Conservation (phyloP, 352 stramenopile species). For the Thalassiosira sp. region DNA sequence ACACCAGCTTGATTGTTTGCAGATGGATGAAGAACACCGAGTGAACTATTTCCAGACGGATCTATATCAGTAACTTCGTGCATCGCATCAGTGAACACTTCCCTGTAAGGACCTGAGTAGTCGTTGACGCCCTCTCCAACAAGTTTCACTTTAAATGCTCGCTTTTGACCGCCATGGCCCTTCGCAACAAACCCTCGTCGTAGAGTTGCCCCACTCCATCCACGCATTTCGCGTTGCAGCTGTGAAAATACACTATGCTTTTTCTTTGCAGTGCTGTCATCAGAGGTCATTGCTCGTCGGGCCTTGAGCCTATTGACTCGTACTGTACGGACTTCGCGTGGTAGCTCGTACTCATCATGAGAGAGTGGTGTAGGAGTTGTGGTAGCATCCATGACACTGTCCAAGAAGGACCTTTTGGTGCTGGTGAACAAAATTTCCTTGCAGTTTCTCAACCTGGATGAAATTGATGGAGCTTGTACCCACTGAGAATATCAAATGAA, state of each 20-base stretch:
- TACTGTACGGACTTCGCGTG: conserved; percentile 96
- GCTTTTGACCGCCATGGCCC: conserved; percentile 94
- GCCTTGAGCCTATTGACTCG: conserved; percentile 97
- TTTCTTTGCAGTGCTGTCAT: conserved; percentile 58
- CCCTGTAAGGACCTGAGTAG: conserved; percentile 97
- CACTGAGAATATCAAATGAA: conserved; percentile 52
- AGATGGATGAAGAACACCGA: conserved; percentile 75
- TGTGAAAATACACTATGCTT: conserved; percentile 96
- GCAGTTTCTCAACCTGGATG: conserved; percentile 58
- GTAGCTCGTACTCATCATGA: conserved; percentile 98
- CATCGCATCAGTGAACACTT: conserved; percentile 96
- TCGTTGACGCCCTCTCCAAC: conserved; percentile 98
- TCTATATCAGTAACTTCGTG: conserved; percentile 89
- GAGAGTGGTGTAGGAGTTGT: conserved; percentile 95
- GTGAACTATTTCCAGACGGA: conserved; percentile 48
- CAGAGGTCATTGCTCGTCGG: conserved; percentile 82
- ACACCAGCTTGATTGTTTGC: conserved; percentile 74
- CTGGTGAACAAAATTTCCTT: conserved; percentile 77
- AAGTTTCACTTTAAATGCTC: conserved; percentile 99
- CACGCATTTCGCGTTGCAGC: conserved; percentile 93
- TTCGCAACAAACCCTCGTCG: conserved; percentile 95
- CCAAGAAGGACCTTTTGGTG: conserved; percentile 92
- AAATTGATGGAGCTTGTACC: conserved; percentile 69
- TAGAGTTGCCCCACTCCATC: conserved; percentile 90
- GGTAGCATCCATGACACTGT: conserved; percentile 91